Evolutionary conservation across 108 stramenopile species (phyloP).

Genomic region (Nannochloropsis granulata): DNA sequence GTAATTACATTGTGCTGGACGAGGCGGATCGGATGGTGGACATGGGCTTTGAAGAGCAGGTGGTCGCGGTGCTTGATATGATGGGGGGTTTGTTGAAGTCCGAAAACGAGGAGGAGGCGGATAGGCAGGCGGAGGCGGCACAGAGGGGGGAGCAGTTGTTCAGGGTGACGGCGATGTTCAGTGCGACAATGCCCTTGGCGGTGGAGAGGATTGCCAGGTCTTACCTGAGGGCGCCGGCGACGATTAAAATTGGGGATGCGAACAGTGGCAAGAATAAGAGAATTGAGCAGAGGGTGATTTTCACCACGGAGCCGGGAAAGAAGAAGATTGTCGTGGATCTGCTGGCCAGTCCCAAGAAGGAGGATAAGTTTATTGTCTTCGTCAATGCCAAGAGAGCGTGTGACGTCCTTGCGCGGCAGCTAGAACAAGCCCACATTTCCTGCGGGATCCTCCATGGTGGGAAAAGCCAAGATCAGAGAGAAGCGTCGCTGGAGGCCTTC

Average conservation of each 20-base stretch:
- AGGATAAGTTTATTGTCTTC: constrained; percentile 85
- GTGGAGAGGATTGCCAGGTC: constrained; percentile 75
- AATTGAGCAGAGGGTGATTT: constrained; percentile 71
- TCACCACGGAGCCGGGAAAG: constrained; percentile 61
- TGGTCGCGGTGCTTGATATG: constrained; percentile 67
- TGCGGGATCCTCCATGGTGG: constrained; percentile 84
- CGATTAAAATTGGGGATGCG: constrained; percentile 71
- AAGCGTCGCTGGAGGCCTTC: constrained; percentile 70
- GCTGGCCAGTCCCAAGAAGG: neutral
- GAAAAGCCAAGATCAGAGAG: constrained; percentile 90
- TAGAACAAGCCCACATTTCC: constrained; percentile 57
- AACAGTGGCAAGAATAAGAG: constrained; percentile 80
- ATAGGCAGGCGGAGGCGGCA: constrained; percentile 52
- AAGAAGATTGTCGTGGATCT: constrained; percentile 27
- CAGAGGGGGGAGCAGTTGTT: constrained; percentile 1
- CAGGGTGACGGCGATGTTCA: constrained; percentile 90
- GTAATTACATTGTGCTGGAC: constrained; percentile 83
- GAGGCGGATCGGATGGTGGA: constrained; percentile 86
- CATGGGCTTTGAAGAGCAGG: constrained; percentile 86
- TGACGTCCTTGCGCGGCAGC: constrained; percentile 49
- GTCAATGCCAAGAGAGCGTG: constrained; percentile 80
- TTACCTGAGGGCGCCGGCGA: constrained; percentile 78
- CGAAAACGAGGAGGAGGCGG: constrained; percentile 59
- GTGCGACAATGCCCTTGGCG: constrained; percentile 87
- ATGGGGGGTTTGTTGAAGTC: constrained; percentile 73